Evolutionary conservation across 805 yeast genomes (phyloP).

Genomic region (Candida maltosa): DNA sequence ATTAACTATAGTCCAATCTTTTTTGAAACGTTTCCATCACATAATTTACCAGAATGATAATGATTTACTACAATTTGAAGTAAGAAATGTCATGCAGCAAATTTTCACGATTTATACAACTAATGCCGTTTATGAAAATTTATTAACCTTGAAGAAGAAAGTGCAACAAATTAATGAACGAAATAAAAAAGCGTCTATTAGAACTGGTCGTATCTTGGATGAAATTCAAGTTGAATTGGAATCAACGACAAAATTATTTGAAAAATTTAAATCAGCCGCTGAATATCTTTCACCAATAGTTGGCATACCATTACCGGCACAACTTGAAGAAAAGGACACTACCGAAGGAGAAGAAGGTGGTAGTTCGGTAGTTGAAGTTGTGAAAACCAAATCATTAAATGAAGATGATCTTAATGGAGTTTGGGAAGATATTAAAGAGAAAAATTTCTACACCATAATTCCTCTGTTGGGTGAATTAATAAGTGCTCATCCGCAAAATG

Average conservation of each 20-base stretch:
- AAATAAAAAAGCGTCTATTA: constrained; percentile 54
- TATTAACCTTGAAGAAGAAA: constrained; percentile 33
- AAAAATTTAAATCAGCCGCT: constrained; percentile 42
- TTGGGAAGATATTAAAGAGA: constrained; percentile 70
- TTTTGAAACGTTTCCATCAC: constrained; percentile 45
- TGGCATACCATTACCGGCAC: constrained; percentile 16
- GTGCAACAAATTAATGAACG: constrained; percentile 31
- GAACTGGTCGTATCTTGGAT: constrained; percentile 60
- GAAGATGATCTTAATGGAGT: constrained; percentile 24
- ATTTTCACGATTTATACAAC: constrained; percentile 43
- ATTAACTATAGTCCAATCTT: constrained; percentile 41
- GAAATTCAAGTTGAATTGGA: constrained; percentile 36
- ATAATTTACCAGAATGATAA: constrained; percentile 21
- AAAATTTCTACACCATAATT: constrained; percentile 58
- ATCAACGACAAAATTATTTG: constrained; percentile 30
- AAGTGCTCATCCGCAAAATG: constrained; percentile 10
- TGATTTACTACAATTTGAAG: constrained; percentile 23
- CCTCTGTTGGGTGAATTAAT: constrained; percentile 37
- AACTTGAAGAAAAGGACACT: constrained; percentile 3
- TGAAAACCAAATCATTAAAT: constrained; percentile 16
- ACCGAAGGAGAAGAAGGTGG: constrained; percentile 1
- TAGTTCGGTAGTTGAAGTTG: constrained; percentile 19
- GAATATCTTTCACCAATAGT: constrained; percentile 43
- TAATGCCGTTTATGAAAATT: constrained; percentile 35
- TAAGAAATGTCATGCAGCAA: constrained; percentile 25